These are phyloP conservation scores for Cystofilobasidium ferigula DNA, from an alignment of 768 basidiomycete genomes.

Conservation along the genomic window DNA sequence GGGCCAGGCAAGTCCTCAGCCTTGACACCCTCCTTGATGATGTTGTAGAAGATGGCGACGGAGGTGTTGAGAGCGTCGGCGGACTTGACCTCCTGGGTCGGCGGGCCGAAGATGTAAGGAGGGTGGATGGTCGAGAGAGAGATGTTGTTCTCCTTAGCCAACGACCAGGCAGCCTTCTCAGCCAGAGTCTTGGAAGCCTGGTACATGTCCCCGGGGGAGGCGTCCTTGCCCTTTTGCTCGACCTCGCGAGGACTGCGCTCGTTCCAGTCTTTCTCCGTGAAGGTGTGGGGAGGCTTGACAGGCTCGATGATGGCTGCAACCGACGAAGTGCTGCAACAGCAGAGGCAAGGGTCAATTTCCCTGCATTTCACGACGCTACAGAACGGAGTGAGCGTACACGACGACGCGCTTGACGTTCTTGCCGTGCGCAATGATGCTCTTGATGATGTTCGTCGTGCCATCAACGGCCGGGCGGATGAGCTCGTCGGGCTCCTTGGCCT, in stretches of 20 bases:
- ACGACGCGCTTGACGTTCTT: conserved; percentile 54
- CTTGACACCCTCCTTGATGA: conserved; percentile 27
- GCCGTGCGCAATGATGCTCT: conserved; percentile 8
- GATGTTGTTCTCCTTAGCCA: conserved; percentile 27
- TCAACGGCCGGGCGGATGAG: conserved; percentile 59
- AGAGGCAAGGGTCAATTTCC: background rate
- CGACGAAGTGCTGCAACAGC: conserved; percentile 45
- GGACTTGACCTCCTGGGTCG: conserved; percentile 40
- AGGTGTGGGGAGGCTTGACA: conserved; percentile 29
- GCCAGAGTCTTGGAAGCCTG: conserved; percentile 40
- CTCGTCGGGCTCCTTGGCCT: conserved; percentile 38
- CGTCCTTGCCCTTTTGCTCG: conserved; percentile 46
- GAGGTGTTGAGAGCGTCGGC: conserved; percentile 41
- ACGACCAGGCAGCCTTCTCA: conserved; percentile 52
- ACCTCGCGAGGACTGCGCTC: conserved; percentile 43
- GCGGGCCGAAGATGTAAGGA: conserved; percentile 2
- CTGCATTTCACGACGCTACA: too few relatives aligned
- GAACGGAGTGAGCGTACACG: conserved; percentile 2
- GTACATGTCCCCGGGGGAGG: conserved; percentile 39
- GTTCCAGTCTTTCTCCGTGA: conserved; percentile 50
- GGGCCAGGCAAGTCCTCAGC: conserved; percentile 22
- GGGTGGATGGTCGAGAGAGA: conserved; percentile 40
- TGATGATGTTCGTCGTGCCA: conserved; percentile 55
- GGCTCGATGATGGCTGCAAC: conserved; percentile 42
- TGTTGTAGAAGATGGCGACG: conserved; percentile 30